Conservation (phyloP, 805 yeast species). For the Tetrapisispora namnaoensis region DNA sequence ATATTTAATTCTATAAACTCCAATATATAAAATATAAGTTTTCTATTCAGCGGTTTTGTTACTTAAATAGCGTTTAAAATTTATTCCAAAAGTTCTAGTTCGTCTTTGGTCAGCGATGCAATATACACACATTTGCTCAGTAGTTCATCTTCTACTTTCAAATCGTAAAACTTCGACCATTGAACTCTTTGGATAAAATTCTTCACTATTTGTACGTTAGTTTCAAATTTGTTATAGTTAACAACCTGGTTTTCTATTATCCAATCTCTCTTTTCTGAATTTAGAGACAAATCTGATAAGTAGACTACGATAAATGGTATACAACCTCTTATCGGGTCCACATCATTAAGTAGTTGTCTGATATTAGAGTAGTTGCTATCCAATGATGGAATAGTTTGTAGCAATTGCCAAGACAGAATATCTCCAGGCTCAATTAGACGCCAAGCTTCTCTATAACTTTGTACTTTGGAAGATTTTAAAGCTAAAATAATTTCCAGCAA, state of each 20-base stretch:
- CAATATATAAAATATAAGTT: no score
- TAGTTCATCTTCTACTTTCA: slow-evolving; percentile 49
- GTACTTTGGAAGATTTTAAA: slow-evolving; percentile 54
- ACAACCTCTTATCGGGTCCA: slow-evolving; percentile 62
- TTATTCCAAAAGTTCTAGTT: slow-evolving; percentile 17
- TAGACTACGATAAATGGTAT: slow-evolving; percentile 87
- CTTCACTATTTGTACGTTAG: slow-evolving; percentile 67
- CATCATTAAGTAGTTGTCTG: slow-evolving; percentile 39
- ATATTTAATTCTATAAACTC: no score
- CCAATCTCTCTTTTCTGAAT: slow-evolving; percentile 35
- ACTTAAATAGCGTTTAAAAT: no score
- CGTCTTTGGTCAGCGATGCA: slow-evolving; percentile 61
- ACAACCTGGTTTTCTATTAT: slow-evolving; percentile 35
- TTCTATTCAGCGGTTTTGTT: no score
- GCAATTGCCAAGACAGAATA: slow-evolving; percentile 49
- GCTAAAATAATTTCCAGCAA: slow-evolving; percentile 82
- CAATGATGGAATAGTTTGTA: slow-evolving; percentile 68
- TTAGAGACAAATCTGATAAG: slow-evolving; percentile 70
- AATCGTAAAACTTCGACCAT: slow-evolving; percentile 64
- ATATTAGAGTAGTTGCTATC: slow-evolving; percentile 60
- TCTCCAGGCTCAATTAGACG: slow-evolving; percentile 62
- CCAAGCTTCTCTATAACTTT: slow-evolving; percentile 64
- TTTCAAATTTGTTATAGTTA: slow-evolving; percentile 69
- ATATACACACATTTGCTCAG: slow-evolving; percentile 79
- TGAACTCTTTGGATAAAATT: slow-evolving; percentile 72